Base-by-base conservation (phyloP, 2,329 filamentous ascomycete species). In the Aphanoascus verrucosus region DNA sequence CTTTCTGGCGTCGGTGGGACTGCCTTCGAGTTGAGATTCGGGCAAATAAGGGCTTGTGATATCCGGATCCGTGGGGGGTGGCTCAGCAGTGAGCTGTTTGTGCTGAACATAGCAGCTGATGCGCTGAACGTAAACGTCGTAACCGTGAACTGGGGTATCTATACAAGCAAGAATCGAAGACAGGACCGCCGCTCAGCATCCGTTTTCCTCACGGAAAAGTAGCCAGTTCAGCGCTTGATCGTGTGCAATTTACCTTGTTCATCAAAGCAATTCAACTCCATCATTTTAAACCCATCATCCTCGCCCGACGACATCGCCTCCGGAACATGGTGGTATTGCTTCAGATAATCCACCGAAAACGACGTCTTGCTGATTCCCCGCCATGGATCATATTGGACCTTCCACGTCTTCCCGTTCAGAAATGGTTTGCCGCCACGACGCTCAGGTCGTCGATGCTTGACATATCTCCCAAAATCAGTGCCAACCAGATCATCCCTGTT, bases 281-380 rank as follows among this genome's bases (percentile, higher is more conserved):
- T 73, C 62, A 78, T 71, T 60, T 73, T 72, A 38, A 69, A 67
- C 11, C 58, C 54, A 49, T 63, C 56, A 58, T 56, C 42, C 3
- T 57, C 58, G 32, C 57, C 57, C 14, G 60, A 52, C 2, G 37
- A 19, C 37, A 50, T 46, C 47, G 43, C 28, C 49, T 47, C 38
- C 56, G 55, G 23, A 15, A 56, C 47, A 42, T 56, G 60, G 57
- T 74, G 60, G 57, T 74, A 77, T 14, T 70, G 63, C 60, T 74
- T 74, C 56, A 79, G 63, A 61, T 78, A 78, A 60, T 79, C 77
- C 56, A 74, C 59, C 1, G 75, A 74, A 60, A 78, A 78, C 1
- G 73, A 71, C 8, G 73, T 72, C 44, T 74, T 69, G 38, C 67
- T 72, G 19, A 78, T 69, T 35, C 72, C 74, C 48, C 75, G 64